A percentile compares a stretch with the other conserved stretches of the same genome.
Conservation (phyloP, 2,329 filamentous ascomycete genomes). For the Claviceps fusiformis region DNA sequence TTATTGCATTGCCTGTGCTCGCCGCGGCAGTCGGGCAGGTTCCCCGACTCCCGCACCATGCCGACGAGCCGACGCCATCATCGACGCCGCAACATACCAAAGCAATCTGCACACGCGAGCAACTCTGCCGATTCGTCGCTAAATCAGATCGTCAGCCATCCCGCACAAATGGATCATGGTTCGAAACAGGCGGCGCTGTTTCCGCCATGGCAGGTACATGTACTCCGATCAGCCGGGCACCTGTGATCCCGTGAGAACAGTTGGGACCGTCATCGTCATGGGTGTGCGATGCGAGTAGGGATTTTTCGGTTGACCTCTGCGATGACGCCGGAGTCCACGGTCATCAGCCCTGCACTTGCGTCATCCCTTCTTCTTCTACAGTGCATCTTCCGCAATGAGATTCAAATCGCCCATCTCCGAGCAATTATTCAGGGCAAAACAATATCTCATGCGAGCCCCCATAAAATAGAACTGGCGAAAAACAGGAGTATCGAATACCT, state of each 20-base stretch:
- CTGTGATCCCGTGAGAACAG: background rate
- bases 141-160: too few species aligned
- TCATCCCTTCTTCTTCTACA: background rate
- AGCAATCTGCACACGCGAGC: too few species aligned
- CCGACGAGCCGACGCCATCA: constrained; percentile 1
- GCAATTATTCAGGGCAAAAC: background rate
- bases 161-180: too few species aligned
- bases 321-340: too few species aligned
- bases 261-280: background rate
- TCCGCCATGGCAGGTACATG: too few species aligned
- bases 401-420: constrained; percentile 4
- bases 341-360: background rate
- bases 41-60: background rate
- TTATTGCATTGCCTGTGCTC: background rate
- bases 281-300: too few species aligned
- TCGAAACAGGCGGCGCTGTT: too few species aligned
- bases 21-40: background rate
- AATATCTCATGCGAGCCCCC: constrained; percentile 1
- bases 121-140: too few species aligned
- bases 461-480: constrained; percentile 2
- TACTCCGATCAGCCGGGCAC: background rate
- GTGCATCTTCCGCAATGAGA: constrained; percentile 1
- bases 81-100: too few species aligned
- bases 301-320: background rate
- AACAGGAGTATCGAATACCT: background rate